Evolutionary conservation across 345 rosid genomes (phyloP), one percentile per base, ranked within the genome.

Genomic region (Ricinus communis): DNA sequence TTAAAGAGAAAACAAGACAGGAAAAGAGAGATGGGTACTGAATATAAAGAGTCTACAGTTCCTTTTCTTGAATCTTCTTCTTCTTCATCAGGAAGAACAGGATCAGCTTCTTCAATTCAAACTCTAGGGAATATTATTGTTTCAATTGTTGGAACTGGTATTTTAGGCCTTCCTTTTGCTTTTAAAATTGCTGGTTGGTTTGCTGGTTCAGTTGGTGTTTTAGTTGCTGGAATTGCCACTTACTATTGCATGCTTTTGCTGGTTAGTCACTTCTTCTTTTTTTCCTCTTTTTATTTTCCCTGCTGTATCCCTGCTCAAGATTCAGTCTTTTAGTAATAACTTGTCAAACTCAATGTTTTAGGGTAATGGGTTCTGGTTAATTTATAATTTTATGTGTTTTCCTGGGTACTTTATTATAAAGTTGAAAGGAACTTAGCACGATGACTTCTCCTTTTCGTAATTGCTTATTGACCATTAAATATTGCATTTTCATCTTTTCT

Each of bases 191-290:
- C 98, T 54, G 97, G 98, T 47, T 94, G 97, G 98, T 72, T 90
- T 30, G 93, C 88, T 24, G 97, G 93, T 16, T 81, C 88, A 28
- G 68, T 90, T 33, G 98, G 95, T 55, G 87, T 91, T 25, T 11
- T 75, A 33, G 22, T 90, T 38, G 86, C 86, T 54, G 95, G 93
- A 54, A 16, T 81, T 61, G 74, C 90, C 56, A 91, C 93, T n/a
- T 91, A 74, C 71, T 90, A 90, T 73, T 93, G 97, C 93, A 93
- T 93, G 98, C 86, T 91, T 62, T 91, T 93, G 66, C 97, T 94
- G 43, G 98, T 91, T 41, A 85, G 96, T 80, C 24, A 43, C 15
- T 25, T 61, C n/a, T n/a, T n/a, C n/a, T 40, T 24, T 28, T 31
- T 38, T 55, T 54, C 21, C 16, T 64, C 47, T 31, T n/a, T n/a